Conservation (phyloP, 257 asterid genomes). For the Fraxinus excelsior region DNA sequence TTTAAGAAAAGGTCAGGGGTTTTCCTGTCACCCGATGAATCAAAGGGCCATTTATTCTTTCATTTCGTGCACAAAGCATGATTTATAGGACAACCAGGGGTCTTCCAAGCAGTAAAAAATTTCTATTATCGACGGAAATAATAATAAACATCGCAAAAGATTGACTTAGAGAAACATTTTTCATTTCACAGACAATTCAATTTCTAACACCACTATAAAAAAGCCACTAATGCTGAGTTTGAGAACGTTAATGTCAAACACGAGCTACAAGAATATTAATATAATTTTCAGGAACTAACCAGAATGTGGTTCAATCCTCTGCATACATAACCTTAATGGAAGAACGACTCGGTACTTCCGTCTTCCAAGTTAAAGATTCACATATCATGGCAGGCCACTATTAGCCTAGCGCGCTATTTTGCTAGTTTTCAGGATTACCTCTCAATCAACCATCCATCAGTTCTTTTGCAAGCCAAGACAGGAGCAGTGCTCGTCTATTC, state of each 20-base stretch:
- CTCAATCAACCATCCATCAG: neutral
- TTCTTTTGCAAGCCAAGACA: neutral
- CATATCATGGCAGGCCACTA: neutral
- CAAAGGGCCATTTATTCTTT: no score
- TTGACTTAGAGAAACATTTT: neutral
- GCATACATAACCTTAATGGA: neutral
- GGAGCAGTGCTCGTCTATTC: neutral
- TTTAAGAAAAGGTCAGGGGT: no score
- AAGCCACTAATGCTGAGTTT: neutral
- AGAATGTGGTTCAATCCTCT: neutral
- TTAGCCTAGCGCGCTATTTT: neutral
- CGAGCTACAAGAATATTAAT: neutral
- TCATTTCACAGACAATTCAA: neutral
- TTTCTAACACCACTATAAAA: neutral
- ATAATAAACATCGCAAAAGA: neutral
- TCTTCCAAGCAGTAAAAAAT: no score
- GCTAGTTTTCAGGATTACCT: neutral
- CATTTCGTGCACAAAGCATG: no score
- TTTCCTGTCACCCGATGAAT: no score
- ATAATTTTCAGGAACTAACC: no score
- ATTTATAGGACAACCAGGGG: no score
- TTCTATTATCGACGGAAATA: neutral
- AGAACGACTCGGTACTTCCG: neutral
- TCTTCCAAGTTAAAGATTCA: neutral
- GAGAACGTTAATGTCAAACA: neutral